These are phyloP conservation scores for Oryza coarctata DNA, from an alignment of 176 grass and related monocot species.

Conservation along the genomic window DNA sequence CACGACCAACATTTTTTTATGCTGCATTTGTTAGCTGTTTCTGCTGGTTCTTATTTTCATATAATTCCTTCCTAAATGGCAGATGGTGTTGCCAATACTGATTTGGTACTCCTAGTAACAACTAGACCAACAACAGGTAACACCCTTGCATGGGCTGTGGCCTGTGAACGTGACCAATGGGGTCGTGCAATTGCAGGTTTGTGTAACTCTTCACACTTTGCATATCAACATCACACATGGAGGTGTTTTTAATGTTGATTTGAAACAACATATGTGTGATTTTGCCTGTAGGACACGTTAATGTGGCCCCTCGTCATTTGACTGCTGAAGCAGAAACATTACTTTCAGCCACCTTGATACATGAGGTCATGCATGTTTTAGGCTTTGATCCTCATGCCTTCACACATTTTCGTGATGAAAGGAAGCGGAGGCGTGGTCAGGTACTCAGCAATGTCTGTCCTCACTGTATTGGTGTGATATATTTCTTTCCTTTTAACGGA, in stretches of 20 bases:
- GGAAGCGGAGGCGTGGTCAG: conserved; percentile 85
- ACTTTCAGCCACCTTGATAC: conserved; percentile 94
- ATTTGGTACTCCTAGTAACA: conserved; percentile 98
- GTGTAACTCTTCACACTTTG: background rate
- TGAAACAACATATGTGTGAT: background rate
- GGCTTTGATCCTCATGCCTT: conserved; percentile 99
- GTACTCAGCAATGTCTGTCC: conserved; percentile 37
- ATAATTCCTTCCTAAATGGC: conserved; percentile 24
- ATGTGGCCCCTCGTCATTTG: conserved; percentile 98
- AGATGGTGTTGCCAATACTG: conserved; percentile 91
- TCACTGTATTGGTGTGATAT: background rate
- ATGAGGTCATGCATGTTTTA: conserved; percentile 99
- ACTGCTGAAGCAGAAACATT: conserved; percentile 96
- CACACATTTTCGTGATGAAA: conserved; percentile 97
- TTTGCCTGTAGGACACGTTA: conserved; percentile 74
- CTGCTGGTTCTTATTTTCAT: conserved; percentile 11
- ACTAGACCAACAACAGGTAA: conserved; percentile 98
- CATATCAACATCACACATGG: background rate
- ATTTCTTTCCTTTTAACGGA: background rate
- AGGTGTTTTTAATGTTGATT: conserved; percentile 9
- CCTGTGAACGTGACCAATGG: conserved; percentile 98
- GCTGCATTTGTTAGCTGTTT: background rate
- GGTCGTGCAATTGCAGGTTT: conserved; percentile 97
- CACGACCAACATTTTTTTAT: background rate
- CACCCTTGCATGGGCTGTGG: conserved; percentile 99